Base-by-base conservation (phyloP, 345 rosid species). In the Citrus trifoliata region DNA sequence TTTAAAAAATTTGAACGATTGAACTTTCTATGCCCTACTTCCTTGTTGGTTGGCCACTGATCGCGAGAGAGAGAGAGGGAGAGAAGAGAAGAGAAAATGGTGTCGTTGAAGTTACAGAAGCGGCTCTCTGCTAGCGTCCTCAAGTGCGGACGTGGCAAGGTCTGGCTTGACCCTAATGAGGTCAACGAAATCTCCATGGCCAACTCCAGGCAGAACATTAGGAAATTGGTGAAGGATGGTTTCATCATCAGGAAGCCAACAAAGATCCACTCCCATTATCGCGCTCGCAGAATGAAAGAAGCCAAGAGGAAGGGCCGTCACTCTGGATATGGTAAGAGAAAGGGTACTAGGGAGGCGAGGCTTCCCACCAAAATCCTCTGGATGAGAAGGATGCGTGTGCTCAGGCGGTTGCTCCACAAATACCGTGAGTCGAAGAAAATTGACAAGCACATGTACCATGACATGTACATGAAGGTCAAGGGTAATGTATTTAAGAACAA, bases 391-490 rank as follows among this genome's bases (percentile, higher is more conserved):
- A 83, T 89, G 92, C 89, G 92, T 51, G 92, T 90, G 35, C 83
- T 92, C 46, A 89, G 94, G 80, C 94, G 93, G 13, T 78, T 86
- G 48, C 84, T 92, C 18, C 83, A 83, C 18, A 92, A 92, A 84
- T 87, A 83, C 75, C 76, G 93, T n/a, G 94, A 92, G 74, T 24
- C 89, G 4, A 90, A 89, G 81, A 92, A 92, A 88, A 92, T 92
- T 75, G 94, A 90, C 90, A 90, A 78, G 84, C 94, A 92, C 70
- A 92, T 90, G 91, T 90, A 89, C 86, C 97, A 92, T 76, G 94
- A 92, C 66, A 92, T 92, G 97, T 90, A 92, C 91, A 90, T 89
- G 97, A 89, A 85, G 83, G 93, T 88, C 68, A 92, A 92, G 77
- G 94, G 94, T 83, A 90, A 90, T 67, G 93, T 89, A 33, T 90